Evolutionary conservation across 2,329 filamentous ascomycete genomes (phyloP), one percentile per base, ranked within the genome.

Genomic region (Neofusicoccum parvum): DNA sequence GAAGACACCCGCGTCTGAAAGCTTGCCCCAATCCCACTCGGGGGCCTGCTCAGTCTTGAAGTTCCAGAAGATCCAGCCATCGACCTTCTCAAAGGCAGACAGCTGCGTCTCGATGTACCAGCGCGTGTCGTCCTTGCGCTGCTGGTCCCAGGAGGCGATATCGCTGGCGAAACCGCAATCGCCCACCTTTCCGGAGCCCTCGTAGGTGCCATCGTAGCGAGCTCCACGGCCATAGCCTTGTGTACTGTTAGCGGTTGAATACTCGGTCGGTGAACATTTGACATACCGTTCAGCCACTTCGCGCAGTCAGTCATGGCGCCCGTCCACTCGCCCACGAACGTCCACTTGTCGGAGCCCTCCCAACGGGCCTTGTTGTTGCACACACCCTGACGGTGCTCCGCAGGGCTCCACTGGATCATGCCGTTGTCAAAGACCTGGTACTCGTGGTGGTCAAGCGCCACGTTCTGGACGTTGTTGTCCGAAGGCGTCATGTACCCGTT

Each of bases 271-370:
- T 2, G 7, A 12, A 14, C 5, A 10, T 4, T n/a, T 6, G 65
- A 67, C 64, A 71, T 75, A 66, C 76, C 81, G 66, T 84, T 84
- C 56, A 84, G 78, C 48, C 78, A 80, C 37, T 74, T 74, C 11
- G 85, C 83, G 69, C 85, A 86, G 71, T 87, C 85, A 2, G 88
- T 90, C 82, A 90, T 84, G 14, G 88, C 88, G 23, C 83, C 88
- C 1, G 85, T 86, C 88, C 88, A 91, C 74, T 91, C 89, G 48
- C 89, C 89, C 5, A 89, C 84, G 64, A 90, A 79, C n/a, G 85
- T 84, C 82, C 86, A 88, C 74, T 90, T 90, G 74, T 90, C 87
- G 5, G 81, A 79, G 37, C 81, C 79, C 6, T 76, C 74, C 66
- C 86, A 87, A 7, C 76, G 72, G 2, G 75, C 72, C 2, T 81